Conservation (phyloP, 2,329 filamentous ascomycete species). For the Lasiodiplodia sp. region DNA sequence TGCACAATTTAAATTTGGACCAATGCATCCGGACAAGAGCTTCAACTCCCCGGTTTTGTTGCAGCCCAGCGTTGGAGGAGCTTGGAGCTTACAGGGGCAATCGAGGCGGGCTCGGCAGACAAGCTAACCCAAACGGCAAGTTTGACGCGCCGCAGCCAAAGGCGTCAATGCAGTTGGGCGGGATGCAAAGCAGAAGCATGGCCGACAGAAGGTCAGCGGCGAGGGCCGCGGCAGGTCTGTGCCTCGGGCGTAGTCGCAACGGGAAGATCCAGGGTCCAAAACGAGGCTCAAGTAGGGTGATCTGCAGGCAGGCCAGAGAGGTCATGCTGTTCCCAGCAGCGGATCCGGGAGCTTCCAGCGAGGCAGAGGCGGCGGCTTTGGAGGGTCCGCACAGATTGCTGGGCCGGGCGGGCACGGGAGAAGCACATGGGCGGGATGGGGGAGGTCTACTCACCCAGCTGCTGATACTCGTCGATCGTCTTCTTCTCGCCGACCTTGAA, state of each 20-base stretch:
- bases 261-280: slow-evolving; percentile 18
- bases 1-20: too few relatives aligned
- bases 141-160: slow-evolving; percentile 1
- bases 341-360: slow-evolving; percentile 14
- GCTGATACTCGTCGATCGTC: slow-evolving; percentile 90
- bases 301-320: slow-evolving; percentile 8
- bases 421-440: slow-evolving; percentile 18
- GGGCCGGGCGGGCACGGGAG: slow-evolving; percentile 13
- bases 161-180: not conserved
- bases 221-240: slow-evolving; percentile 4
- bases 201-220: not conserved
- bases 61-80: not conserved
- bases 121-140: slow-evolving; percentile 14
- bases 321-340: slow-evolving; percentile 8
- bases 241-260: not conserved
- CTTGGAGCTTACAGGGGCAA: not conserved
- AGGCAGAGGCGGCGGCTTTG: not conserved
- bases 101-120: not conserved
- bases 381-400: slow-evolving; percentile 14
- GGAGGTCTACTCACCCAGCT: slow-evolving; percentile 75
- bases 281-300: slow-evolving; percentile 20
- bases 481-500: slow-evolving; percentile 99
- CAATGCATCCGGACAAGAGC: too few relatives aligned
- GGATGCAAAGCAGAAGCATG: not conserved
- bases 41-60: too few relatives aligned